phyloP scores from a whole-genome alignment of 2,329 filamentous ascomycete species.

The Verticillium alfalfae region DNA sequence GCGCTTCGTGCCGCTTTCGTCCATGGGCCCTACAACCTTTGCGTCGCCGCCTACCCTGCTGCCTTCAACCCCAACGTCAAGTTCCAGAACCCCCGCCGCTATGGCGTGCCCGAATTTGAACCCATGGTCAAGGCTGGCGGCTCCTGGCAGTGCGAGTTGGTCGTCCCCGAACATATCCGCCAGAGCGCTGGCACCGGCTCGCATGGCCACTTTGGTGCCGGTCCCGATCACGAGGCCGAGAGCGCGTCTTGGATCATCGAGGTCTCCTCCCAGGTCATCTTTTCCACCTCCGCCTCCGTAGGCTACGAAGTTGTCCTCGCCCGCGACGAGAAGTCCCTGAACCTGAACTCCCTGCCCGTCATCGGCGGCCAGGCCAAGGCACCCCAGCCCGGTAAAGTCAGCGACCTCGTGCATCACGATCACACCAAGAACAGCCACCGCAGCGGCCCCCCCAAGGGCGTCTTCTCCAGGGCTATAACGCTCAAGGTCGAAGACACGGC shows the following conservation, averaged over 20 bases:
- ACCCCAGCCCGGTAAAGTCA: constrained; percentile 65
- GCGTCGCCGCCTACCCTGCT: constrained; percentile 78
- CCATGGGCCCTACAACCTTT: constrained; percentile 89
- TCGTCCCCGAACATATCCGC: constrained; percentile 73
- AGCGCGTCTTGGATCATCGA: constrained; percentile 85
- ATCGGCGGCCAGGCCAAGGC: constrained; percentile 36
- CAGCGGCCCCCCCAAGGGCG: constrained; percentile 56
- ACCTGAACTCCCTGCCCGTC: constrained; percentile 49
- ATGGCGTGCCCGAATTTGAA: constrained; percentile 86
- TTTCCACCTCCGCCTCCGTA: constrained; percentile 82
- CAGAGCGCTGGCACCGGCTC: constrained; percentile 50
- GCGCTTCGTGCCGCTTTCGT: constrained; percentile 92
- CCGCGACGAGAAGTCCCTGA: constrained; percentile 78
- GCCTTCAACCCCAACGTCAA: constrained; percentile 79
- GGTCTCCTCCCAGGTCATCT: constrained; percentile 86
- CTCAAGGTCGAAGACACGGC: constrained; percentile 83
- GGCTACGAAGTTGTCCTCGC: constrained; percentile 83
- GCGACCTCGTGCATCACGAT: constrained; percentile 63
- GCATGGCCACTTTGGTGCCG: constrained; percentile 20
- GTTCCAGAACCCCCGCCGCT: constrained; percentile 60
- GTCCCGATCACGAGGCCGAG: constrained; percentile 36
- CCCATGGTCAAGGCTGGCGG: constrained; percentile 94
- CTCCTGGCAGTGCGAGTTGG: constrained; percentile 73
- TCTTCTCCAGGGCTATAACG: constrained; percentile 77
- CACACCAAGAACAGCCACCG: constrained; percentile 53